Conservation (phyloP, 2,329 filamentous ascomycete genomes). For the Capronia epimyces region DNA sequence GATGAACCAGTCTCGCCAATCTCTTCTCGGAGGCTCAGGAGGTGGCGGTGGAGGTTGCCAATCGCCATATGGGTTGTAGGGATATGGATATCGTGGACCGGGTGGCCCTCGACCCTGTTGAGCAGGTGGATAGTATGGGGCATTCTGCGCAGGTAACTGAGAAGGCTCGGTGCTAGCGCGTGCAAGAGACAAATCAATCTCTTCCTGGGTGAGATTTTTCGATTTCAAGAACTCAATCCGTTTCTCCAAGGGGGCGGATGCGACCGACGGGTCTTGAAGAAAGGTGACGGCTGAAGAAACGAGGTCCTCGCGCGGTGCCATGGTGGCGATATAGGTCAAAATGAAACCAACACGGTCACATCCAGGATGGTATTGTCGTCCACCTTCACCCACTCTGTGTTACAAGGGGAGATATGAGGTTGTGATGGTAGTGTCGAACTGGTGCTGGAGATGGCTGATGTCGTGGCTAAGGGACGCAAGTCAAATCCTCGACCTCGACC, state of each 20-base stretch:
- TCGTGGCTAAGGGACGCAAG: too few species aligned
- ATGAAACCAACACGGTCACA: too few species aligned
- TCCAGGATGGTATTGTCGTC: too few species aligned
- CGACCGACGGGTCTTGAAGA: conserved; percentile 88
- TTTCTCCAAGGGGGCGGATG: conserved; percentile 84
- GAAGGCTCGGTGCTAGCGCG: conserved; percentile 44
- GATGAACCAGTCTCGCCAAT: conserved; percentile 99
- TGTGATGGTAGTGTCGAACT: too few species aligned
- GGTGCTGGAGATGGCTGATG: background rate
- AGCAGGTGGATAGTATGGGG: conserved; percentile 42
- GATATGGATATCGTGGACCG: conserved; percentile 42
- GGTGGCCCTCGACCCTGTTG: conserved; percentile 34
- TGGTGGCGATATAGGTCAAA: conserved; percentile 41
- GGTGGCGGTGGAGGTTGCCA: conserved; percentile 46
- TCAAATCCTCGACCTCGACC: too few species aligned
- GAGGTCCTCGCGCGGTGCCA: conserved; percentile 90
- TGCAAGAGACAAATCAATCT: conserved; percentile 78
- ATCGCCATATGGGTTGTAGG: conserved; percentile 49
- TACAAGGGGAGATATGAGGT: too few species aligned
- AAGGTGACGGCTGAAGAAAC: conserved; percentile 76
- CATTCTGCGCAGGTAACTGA: conserved; percentile 41
- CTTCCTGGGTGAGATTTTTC: conserved; percentile 95
- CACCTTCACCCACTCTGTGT: too few species aligned
- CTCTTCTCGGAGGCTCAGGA: conserved; percentile 65
- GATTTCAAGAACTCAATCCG: conserved; percentile 87